Base-by-base conservation (phyloP, 257 asterid genomes). In the Gardenia jasminoides region DNA sequence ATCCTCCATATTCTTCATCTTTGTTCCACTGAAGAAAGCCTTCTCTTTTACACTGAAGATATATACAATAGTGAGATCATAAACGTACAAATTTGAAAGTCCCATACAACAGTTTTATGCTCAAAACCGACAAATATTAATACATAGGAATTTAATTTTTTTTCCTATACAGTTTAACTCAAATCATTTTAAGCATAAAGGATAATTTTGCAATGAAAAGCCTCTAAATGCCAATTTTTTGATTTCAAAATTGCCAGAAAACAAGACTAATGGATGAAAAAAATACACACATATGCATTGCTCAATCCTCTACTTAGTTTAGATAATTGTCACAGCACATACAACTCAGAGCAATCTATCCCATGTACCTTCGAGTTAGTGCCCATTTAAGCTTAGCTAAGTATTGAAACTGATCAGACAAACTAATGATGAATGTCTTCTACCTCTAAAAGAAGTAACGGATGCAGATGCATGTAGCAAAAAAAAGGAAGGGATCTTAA, bases 1-100 rank as follows among this genome's bases (percentile, higher is more conserved):
- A 95, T 67, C 99, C 99, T 89, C 92, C 99, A 44, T 98, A 97
- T 62, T 91, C 99, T 88, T 95, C 99, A 10, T 86, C 97, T 91
- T 93, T 95, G 84, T 93, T 87, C 83, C 74, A 90, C 89, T 95
- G 90, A 76, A 95, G 97, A 84, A 95, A 95, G 64, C 99, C 99
- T 89, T 95, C 99, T 83, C 99, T 89, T 83, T 95, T n/a, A n/a
- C n/a, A n/a, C n/a, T n/a, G n/a, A n/a, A n/a, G n/a, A n/a, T n/a
- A n/a, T n/a, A n/a, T n/a, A n/a, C n/a, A n/a, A n/a, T n/a, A n/a
- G n/a, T n/a, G n/a, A n/a, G n/a, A n/a, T n/a, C n/a, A n/a, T n/a
- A n/a, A n/a, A n/a, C n/a, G n/a, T n/a, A n/a, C n/a, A n/a, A n/a
- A n/a, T n/a, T n/a, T n/a, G n/a, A n/a, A n/a, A n/a, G n/a, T n/a